Evolutionary conservation across 192 early-diverging fungal genomes (phyloP).

Genomic region (Geranomyces variabilis): DNA sequence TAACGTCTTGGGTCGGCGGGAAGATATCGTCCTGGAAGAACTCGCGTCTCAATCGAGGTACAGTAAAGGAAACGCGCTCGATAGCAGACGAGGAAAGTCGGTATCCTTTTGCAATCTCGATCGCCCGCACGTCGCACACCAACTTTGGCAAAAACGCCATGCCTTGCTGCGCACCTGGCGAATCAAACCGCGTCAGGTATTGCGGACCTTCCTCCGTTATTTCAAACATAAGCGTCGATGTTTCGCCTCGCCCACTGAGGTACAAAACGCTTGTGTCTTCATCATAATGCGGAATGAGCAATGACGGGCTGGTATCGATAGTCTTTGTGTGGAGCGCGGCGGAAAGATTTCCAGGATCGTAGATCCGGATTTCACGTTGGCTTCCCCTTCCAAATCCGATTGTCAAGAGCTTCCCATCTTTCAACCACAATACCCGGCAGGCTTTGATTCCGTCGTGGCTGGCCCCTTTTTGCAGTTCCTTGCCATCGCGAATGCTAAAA

Average conservation of each 20-base stretch:
- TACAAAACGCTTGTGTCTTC: slow-evolving; percentile 69
- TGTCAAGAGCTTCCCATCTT: slow-evolving; percentile 46
- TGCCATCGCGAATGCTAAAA: slow-evolving; percentile 62
- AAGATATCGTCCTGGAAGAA: slow-evolving; percentile 92
- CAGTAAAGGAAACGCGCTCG: slow-evolving; percentile 71
- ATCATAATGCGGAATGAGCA: slow-evolving; percentile 73
- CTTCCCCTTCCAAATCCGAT: slow-evolving; percentile 78
- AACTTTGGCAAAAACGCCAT: slow-evolving; percentile 74
- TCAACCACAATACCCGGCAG: slow-evolving; percentile 71
- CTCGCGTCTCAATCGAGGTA: slow-evolving; percentile 79
- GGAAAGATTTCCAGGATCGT: slow-evolving; percentile 36
- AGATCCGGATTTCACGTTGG: slow-evolving; percentile 68
- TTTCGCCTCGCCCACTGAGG: slow-evolving; percentile 77
- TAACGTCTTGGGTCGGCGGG: slow-evolving; percentile 63
- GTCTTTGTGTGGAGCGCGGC: slow-evolving; percentile 12
- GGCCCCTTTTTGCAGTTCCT: slow-evolving; percentile 59
- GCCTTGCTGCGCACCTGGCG: slow-evolving; percentile 65
- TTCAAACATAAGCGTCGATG: slow-evolving; percentile 75
- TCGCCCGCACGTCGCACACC: slow-evolving; percentile 60
- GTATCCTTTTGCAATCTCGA: slow-evolving; percentile 74
- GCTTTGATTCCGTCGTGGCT: slow-evolving; percentile 68
- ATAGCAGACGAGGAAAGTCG: slow-evolving; percentile 70
- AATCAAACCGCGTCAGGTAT: slow-evolving; percentile 66
- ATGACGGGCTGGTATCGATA: slow-evolving; percentile 75
- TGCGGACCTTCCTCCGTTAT: slow-evolving; percentile 50